Percentiles rank a stretch among this genome's conserved stretches.
These are phyloP conservation scores for Phytopythium cucurbitacearum DNA, from an alignment of 352 stramenopile species.

Conservation along the genomic window DNA sequence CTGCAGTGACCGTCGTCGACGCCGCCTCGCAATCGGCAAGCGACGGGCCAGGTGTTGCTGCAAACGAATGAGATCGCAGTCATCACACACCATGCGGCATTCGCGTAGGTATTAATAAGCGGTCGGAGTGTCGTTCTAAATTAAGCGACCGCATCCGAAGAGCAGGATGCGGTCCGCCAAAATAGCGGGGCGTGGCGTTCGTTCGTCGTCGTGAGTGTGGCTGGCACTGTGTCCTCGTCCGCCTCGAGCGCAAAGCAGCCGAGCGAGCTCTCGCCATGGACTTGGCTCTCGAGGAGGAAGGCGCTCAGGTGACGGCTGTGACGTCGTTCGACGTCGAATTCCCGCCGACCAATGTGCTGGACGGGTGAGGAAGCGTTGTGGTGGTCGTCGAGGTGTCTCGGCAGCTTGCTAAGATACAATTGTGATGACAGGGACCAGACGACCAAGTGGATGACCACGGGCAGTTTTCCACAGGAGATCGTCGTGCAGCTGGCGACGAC, in stretches of 20 bases:
- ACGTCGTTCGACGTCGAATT: conserved; percentile 73
- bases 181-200: too few relatives aligned
- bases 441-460: conserved; percentile 83
- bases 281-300: conserved; percentile 76
- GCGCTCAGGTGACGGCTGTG: conserved; percentile 72
- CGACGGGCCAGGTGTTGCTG: too few relatives aligned
- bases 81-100: not conserved
- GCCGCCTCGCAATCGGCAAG: too few relatives aligned
- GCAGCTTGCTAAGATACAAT: not conserved
- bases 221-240: too few relatives aligned
- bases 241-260: too few relatives aligned
- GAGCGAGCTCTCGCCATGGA: conserved; percentile 38
- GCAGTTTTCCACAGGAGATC: conserved; percentile 78
- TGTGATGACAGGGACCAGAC: conserved; percentile 41
- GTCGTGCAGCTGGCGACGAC: conserved; percentile 76
- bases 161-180: too few relatives aligned
- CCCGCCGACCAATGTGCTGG: conserved; percentile 72
- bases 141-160: not conserved
- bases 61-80: not conserved
- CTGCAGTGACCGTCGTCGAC: too few relatives aligned
- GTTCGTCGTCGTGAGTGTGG: too few relatives aligned
- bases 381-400: not conserved
- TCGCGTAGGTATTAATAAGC: not conserved
- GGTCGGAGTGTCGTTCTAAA: not conserved
- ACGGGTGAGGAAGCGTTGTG: conserved; percentile 43